These are phyloP conservation scores for Lactarius trivialis DNA, from an alignment of 768 basidiomycete species.

Conservation along the genomic window DNA sequence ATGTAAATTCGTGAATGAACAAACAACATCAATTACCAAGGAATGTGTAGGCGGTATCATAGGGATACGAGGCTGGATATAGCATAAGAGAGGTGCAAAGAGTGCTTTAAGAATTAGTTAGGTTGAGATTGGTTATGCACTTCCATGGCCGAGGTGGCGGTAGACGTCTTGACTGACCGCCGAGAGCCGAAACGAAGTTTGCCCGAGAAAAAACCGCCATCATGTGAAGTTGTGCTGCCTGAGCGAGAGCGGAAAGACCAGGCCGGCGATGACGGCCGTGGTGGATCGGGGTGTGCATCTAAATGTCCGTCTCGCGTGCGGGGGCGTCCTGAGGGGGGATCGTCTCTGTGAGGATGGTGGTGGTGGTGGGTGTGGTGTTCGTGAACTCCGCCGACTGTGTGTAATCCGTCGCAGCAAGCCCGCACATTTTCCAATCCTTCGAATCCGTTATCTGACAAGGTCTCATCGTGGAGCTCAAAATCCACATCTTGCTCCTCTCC, in stretches of 20 bases:
- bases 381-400: slow-evolving; percentile 67
- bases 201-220: slow-evolving; percentile 62
- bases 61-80: neutral
- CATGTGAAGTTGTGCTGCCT: slow-evolving; percentile 67
- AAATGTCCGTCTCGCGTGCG: slow-evolving; percentile 44
- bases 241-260: slow-evolving; percentile 82
- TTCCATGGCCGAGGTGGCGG: slow-evolving; percentile 17
- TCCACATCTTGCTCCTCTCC: slow-evolving; percentile 61
- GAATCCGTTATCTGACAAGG: slow-evolving; percentile 68
- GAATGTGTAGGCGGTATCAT: slow-evolving; percentile 21
- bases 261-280: slow-evolving; percentile 69
- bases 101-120: neutral
- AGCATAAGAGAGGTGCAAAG: neutral
- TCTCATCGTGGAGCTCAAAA: slow-evolving; percentile 77
- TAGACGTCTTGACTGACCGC: slow-evolving; percentile 41
- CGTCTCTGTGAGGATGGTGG: slow-evolving; percentile 33
- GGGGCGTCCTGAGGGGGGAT: slow-evolving; percentile 29
- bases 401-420: slow-evolving; percentile 82
- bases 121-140: slow-evolving; percentile 3
- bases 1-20: slow-evolving; percentile 17
- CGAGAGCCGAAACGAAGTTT: slow-evolving; percentile 72
- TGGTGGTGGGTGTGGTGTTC: slow-evolving; percentile 59
- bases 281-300: slow-evolving; percentile 42
- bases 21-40: slow-evolving; percentile 21
- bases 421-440: slow-evolving; percentile 95